Evolutionary conservation across 2,329 filamentous ascomycete species (phyloP).

Genomic region (Xylariaceae sp.): DNA sequence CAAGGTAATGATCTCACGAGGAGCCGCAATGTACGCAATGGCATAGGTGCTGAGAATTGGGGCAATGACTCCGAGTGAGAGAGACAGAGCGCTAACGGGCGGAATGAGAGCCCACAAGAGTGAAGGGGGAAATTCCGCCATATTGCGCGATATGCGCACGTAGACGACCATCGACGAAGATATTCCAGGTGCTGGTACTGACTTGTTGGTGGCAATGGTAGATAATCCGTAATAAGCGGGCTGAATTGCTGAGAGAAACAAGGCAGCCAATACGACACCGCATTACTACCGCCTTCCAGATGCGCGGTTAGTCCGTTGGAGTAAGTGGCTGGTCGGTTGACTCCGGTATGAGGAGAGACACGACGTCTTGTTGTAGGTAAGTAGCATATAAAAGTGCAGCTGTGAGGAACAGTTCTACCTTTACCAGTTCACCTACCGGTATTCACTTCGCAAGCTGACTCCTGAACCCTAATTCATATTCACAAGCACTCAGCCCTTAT

Average conservation of each 20-base stretch:
- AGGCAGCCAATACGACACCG: constrained; percentile 19
- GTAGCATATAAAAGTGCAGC: neutral
- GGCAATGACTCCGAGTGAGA: constrained; percentile 50
- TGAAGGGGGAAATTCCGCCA: constrained; percentile 45
- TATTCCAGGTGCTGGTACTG: constrained; percentile 7
- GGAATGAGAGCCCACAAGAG: constrained; percentile 55
- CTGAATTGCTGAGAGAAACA: constrained; percentile 2
- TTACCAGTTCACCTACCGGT: neutral
- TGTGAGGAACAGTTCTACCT: neutral
- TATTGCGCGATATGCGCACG: constrained; percentile 28
- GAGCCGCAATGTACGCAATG: constrained; percentile 53
- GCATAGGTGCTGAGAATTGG: constrained; percentile 50
- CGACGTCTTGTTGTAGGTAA: constrained; percentile 9
- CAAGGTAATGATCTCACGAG: constrained; percentile 52
- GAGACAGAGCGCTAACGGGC: constrained; percentile 51
- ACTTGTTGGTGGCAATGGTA: constrained; percentile 12
- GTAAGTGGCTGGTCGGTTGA: constrained; percentile 18
- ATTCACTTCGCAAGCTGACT: neutral
- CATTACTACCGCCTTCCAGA: constrained; percentile 18
- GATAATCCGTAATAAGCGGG: constrained; percentile 1
- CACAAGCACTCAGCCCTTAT: neutral
- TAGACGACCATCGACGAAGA: constrained; percentile 21
- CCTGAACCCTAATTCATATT: constrained; percentile 9
- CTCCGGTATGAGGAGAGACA: constrained; percentile 14
- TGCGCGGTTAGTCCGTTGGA: constrained; percentile 11